Percentiles rank a stretch among this genome's conserved stretches.
Conservation (phyloP, 441 rosid genomes). For the Pelargonium myrrhifolium region DNA sequence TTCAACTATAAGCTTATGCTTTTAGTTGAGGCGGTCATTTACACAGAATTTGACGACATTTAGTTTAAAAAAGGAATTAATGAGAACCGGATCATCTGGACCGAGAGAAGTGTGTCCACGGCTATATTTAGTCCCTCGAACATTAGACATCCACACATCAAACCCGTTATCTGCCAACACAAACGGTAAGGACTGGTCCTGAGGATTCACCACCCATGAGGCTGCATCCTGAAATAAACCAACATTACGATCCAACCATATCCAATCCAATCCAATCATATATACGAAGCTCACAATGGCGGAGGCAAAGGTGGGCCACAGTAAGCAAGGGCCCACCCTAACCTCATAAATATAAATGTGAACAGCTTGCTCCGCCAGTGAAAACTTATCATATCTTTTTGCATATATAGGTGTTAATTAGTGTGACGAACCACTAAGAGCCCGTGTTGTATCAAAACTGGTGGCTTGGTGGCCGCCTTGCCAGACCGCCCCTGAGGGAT, state of each 20-base stretch:
- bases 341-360: no score
- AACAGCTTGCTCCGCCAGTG: no score
- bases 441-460: slow-evolving; percentile 33
- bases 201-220: slow-evolving; percentile 26
- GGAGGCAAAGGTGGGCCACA: no score
- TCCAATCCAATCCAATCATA: no score
- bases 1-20: no score
- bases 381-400: neutral
- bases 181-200: slow-evolving; percentile 23
- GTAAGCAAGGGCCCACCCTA: neutral
- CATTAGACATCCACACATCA: slow-evolving; percentile 39
- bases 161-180: slow-evolving; percentile 33
- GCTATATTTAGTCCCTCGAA: slow-evolving; percentile 35
- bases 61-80: neutral
- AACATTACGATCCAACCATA: no score
- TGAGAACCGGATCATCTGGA: slow-evolving; percentile 23
- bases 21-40: no score
- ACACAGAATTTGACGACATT: neutral
- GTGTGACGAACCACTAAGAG: slow-evolving; percentile 19
- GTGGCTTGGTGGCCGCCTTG: slow-evolving; percentile 24
- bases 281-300: no score
- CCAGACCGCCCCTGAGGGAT: slow-evolving; percentile 27
- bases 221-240: slow-evolving; percentile 23
- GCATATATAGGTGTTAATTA: neutral
- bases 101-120: slow-evolving; percentile 29